Evolutionary conservation across 768 basidiomycete species (phyloP).

Genomic region (Pleurotus djamor): DNA sequence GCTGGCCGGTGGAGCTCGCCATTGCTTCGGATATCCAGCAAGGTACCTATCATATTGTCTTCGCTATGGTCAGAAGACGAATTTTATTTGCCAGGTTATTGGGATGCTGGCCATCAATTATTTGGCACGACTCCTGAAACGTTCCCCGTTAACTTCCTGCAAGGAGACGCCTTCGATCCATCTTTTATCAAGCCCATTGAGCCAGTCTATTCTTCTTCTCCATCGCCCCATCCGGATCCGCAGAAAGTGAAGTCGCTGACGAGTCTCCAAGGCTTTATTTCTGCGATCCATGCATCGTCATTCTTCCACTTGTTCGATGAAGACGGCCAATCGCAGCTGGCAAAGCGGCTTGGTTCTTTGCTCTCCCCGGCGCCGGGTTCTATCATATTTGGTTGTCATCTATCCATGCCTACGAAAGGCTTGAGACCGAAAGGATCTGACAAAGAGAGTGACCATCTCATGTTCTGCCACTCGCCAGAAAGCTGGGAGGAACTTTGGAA

Average conservation of each 20-base stretch:
- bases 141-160: constrained; percentile 54
- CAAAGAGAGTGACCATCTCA: constrained; percentile 2
- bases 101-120: constrained; percentile 60
- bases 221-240: constrained; percentile 20
- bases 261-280: constrained; percentile 41
- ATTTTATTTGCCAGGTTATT: constrained; percentile 39
- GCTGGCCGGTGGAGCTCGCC: constrained; percentile 32
- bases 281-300: constrained; percentile 45
- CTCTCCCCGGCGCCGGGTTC: constrained; percentile 42
- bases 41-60: constrained; percentile 15
- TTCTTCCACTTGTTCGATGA: constrained; percentile 54
- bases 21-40: constrained; percentile 34
- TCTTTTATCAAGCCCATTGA: constrained; percentile 31
- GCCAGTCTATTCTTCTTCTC: constrained; percentile 19
- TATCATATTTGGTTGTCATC: constrained; percentile 42
- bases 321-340: constrained; percentile 36
- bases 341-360: constrained; percentile 34
- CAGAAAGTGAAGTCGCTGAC: constrained; percentile 35
- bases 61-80: not conserved
- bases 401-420: constrained; percentile 12
- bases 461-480: constrained; percentile 34
- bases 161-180: constrained; percentile 53
- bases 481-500: constrained; percentile 35
- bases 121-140: constrained; percentile 50
- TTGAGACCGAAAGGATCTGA: not conserved